phyloP scores from a whole-genome alignment of 805 yeast genomes.

The Isabelozyma rhagii region DNA sequence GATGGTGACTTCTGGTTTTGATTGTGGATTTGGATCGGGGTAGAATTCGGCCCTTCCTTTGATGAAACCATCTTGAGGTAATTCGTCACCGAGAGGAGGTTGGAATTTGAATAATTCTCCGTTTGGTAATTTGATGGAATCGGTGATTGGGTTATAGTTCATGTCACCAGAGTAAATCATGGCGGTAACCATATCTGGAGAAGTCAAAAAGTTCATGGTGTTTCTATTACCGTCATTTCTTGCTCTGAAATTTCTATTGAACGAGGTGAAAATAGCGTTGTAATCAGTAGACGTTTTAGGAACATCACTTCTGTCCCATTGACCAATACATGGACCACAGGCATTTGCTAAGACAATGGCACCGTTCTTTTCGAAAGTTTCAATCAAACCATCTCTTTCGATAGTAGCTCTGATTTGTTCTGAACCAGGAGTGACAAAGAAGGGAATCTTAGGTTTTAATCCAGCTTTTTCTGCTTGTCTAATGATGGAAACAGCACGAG shows the following conservation, averaged over 20 bases:
- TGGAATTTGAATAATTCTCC: slow-evolving; percentile 76
- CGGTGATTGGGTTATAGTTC: slow-evolving; percentile 87
- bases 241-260: slow-evolving; percentile 96
- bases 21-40: slow-evolving; percentile 67
- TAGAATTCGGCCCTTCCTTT: slow-evolving; percentile 72
- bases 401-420: slow-evolving; percentile 97
- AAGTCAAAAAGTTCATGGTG: slow-evolving; percentile 97
- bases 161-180: slow-evolving; percentile 93
- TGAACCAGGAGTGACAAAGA: slow-evolving; percentile 96
- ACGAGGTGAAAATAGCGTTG: slow-evolving; percentile 93
- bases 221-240: slow-evolving; percentile 98
- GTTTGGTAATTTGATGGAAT: slow-evolving; percentile 65
- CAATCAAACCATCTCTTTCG: slow-evolving; percentile 88
- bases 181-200: slow-evolving; percentile 97
- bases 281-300: slow-evolving; percentile 58
- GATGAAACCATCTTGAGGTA: slow-evolving; percentile 76
- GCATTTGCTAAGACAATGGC: slow-evolving; percentile 95
- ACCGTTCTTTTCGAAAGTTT: slow-evolving; percentile 79
- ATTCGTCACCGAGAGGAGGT: slow-evolving; percentile 80
- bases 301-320: slow-evolving; percentile 93
- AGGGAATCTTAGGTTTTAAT: slow-evolving; percentile 83
- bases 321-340: slow-evolving; percentile 99
- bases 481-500: slow-evolving; percentile 89
- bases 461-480: slow-evolving; percentile 85
- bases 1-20: slow-evolving; percentile 56